phyloP scores from a whole-genome alignment of 129 eudicot species.

The Rutidosis leptorrhynchoides region DNA sequence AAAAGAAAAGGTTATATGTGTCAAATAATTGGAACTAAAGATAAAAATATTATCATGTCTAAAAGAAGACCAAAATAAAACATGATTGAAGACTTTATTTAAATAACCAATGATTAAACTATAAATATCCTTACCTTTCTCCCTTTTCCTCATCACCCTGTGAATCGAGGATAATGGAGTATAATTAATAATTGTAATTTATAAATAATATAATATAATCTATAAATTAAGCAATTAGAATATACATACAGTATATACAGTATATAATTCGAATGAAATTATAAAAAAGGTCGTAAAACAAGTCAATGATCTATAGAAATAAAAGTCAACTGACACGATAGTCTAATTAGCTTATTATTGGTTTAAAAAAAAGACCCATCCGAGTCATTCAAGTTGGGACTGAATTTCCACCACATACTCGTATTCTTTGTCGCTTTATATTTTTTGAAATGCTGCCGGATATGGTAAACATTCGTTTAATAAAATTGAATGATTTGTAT shows the following conservation, averaged over 20 bases:
- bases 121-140: background rate
- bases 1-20: too few relatives aligned
- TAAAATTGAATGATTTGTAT: too few relatives aligned
- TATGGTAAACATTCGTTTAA: constrained; percentile 5
- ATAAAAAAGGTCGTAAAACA: background rate
- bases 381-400: constrained; percentile 21
- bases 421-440: constrained; percentile 4
- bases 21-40: too few relatives aligned
- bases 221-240: too few relatives aligned
- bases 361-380: constrained; percentile 7
- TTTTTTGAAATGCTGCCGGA: background rate
- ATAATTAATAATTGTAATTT: too few relatives aligned
- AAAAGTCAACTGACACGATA: constrained; percentile 37
- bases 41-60: too few relatives aligned
- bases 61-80: too few relatives aligned
- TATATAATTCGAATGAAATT: background rate
- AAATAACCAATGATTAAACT: background rate
- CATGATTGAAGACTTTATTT: background rate
- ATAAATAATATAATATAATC: too few relatives aligned
- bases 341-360: constrained; percentile 14
- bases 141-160: constrained; percentile 14
- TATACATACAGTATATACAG: background rate
- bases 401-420: constrained; percentile 28
- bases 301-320: background rate
- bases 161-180: background rate